Percentiles rank a stretch among this genome's conserved stretches.
phyloP scores from a whole-genome alignment of 2,329 filamentous ascomycete species.

The Talaromyces sp. region DNA sequence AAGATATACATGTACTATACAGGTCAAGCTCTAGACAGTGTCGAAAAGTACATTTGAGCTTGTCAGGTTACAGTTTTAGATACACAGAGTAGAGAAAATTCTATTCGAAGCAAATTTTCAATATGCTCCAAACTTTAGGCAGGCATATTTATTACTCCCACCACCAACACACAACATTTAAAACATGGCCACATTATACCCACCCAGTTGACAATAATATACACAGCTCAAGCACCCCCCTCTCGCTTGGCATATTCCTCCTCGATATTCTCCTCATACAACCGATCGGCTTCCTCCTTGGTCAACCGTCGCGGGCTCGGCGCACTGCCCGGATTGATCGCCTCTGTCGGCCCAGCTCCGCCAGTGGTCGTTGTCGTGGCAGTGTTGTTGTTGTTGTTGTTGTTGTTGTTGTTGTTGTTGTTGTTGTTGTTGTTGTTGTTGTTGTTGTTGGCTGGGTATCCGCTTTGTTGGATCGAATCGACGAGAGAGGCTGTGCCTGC shows the following conservation, averaged over 20 bases:
- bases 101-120: too few species aligned
- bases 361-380: slow-evolving; percentile 16
- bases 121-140: not conserved
- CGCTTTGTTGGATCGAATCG: slow-evolving; percentile 5
- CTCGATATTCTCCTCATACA: slow-evolving; percentile 44
- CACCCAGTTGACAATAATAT: not conserved
- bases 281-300: slow-evolving; percentile 37
- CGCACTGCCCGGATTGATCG: slow-evolving; percentile 13
- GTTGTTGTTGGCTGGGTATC: slow-evolving; percentile 8
- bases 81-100: not conserved
- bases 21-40: too few species aligned
- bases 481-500: not conserved
- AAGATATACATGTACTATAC: too few species aligned
- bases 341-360: slow-evolving; percentile 12
- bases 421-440: too few species aligned
- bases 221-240: slow-evolving; percentile 32
- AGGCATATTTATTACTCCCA: not conserved
- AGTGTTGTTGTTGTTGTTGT: slow-evolving; percentile 7
- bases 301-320: slow-evolving; percentile 25
- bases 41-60: too few species aligned
- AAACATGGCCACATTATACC: not conserved
- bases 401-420: too few species aligned
- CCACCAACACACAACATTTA: not conserved
- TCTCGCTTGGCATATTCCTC: slow-evolving; percentile 45
- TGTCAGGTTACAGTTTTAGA: too few species aligned